These are phyloP conservation scores for Blumeriella jaapii DNA, from an alignment of 2,329 filamentous ascomycete species.

Conservation along the genomic window DNA sequence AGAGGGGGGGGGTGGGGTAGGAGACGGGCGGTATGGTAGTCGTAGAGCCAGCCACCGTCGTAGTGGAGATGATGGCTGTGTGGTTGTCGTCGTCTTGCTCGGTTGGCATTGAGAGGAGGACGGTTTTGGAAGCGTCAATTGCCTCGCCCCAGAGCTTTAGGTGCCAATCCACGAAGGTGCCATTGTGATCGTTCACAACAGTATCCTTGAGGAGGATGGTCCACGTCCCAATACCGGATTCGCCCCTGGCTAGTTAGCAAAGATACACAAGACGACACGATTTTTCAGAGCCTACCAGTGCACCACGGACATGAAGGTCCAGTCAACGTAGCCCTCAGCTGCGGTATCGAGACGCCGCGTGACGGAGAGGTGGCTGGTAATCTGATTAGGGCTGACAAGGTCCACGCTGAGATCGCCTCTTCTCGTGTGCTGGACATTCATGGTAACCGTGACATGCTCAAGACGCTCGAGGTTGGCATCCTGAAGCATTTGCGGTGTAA, in stretches of 20 bases:
- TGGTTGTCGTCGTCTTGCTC: constrained; percentile 78
- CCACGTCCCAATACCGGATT: constrained; percentile 80
- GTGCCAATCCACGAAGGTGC: constrained; percentile 82
- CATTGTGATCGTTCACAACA: constrained; percentile 61
- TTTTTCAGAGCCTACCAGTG: constrained; percentile 58
- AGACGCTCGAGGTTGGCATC: constrained; percentile 73
- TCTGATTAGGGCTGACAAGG: constrained; percentile 68
- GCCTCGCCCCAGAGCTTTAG: constrained; percentile 89
- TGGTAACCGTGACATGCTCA: constrained; percentile 93
- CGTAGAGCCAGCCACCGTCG: constrained; percentile 40
- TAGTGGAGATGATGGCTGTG: constrained; percentile 51
- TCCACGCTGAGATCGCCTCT: constrained; percentile 91
- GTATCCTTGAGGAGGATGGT: constrained; percentile 83
- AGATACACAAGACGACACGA: neutral
- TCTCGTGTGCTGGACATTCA: constrained; percentile 83
- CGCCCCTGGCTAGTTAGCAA: constrained; percentile 55
- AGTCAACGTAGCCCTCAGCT: constrained; percentile 68
- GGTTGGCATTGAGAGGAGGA: constrained; percentile 67
- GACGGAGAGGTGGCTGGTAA: constrained; percentile 75
- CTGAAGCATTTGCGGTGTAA: constrained; percentile 71
- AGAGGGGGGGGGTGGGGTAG: constrained; percentile 32
- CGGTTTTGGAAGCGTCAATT: constrained; percentile 63
- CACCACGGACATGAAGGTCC: constrained; percentile 98
- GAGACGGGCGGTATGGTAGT: constrained; percentile 33
- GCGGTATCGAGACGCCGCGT: constrained; percentile 58